Base-by-base conservation (phyloP, 2,329 filamentous ascomycete species). In the Talaromyces albobiverticillius region DNA sequence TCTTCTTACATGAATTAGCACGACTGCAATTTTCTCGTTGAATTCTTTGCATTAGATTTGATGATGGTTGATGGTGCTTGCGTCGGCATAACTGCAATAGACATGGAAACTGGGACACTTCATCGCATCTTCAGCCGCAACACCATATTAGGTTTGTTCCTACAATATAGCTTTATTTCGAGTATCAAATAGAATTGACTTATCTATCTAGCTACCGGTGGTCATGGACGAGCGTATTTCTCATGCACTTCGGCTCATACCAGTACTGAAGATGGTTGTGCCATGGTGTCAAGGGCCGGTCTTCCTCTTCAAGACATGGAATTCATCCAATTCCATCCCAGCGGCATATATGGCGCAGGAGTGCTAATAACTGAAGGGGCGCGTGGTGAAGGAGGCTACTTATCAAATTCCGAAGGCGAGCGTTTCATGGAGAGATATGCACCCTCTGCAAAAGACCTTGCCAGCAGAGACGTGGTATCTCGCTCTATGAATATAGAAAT, bases 1-100 rank as follows among this genome's bases (percentile, higher is more conserved):
- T 14, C 23, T n/a, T 9, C 25, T n/a, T 10, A 32, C 25, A 7
- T 47, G 31, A 20, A 36, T 57, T 83, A 89, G 71, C 91, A 97
- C 83, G 95, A 96, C 82, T 96, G 93, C 70, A 96, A 96, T 82
- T 99, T 96, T 83, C 97, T 99, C 78, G 96, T 99, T 74, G 94
- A 97, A 78, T 97, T 92, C 82, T 99, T 97, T 74, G 93, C 91
- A 66, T 83, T 95, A 62, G 94, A 97, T 72, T 79, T 97, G 75
- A 88, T 99, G 67, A 97, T 97, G 93, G 88, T 96, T 78, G 89
- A 95, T 67, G 93, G 93, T 58, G 89, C 93, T 75, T 97, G 93
- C 82, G 91, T 91, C 64, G 93, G 93, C 83, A 89, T 97, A 62
- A 82, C 97, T 62, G 93, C 93, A 56, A 96, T 96, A 79, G 97